phyloP scores from a whole-genome alignment of 1,139 yeast species.

The Komagataea norvegica region DNA sequence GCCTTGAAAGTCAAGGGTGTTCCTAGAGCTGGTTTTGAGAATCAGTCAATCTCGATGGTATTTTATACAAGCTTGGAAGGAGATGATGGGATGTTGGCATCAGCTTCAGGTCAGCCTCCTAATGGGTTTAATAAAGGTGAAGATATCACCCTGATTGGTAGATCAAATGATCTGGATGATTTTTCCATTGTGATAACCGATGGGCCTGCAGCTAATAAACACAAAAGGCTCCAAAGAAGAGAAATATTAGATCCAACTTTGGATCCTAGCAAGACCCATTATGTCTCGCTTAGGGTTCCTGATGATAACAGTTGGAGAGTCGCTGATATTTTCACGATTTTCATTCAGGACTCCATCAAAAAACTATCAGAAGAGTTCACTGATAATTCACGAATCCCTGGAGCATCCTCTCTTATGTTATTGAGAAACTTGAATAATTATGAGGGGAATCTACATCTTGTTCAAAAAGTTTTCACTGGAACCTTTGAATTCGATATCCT shows the following conservation, averaged over 20 bases:
- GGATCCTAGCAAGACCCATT: constrained; percentile 57
- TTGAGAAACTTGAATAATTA: constrained; percentile 57
- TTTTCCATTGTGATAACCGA: constrained; percentile 49
- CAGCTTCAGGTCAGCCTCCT: constrained; percentile 31
- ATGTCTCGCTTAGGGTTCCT: constrained; percentile 67
- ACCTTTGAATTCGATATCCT: constrained; percentile 72
- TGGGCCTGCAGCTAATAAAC: constrained; percentile 42
- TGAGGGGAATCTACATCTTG: constrained; percentile 72
- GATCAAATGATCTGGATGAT: constrained; percentile 50
- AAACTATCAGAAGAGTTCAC: constrained; percentile 37
- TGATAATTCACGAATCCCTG: constrained; percentile 31
- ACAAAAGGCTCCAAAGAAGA: constrained; percentile 30
- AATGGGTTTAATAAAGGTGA: constrained; percentile 27
- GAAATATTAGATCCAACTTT: constrained; percentile 34
- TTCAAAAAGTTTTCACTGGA: constrained; percentile 74
- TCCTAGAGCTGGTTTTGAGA: constrained; percentile 48
- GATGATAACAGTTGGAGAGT: constrained; percentile 77
- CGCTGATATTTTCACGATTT: constrained; percentile 63
- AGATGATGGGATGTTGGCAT: constrained; percentile 41
- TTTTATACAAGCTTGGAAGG: constrained; percentile 78
- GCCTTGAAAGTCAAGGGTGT: constrained; percentile 61
- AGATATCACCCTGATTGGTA: constrained; percentile 45
- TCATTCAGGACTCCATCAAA: constrained; percentile 64
- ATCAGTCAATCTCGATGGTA: constrained; percentile 57
- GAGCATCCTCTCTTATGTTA: constrained; percentile 38